Evolutionary conservation across 2,329 filamentous ascomycete genomes (phyloP), one percentile per base, ranked within the genome.

Genomic region (Alternaria arbusti): DNA sequence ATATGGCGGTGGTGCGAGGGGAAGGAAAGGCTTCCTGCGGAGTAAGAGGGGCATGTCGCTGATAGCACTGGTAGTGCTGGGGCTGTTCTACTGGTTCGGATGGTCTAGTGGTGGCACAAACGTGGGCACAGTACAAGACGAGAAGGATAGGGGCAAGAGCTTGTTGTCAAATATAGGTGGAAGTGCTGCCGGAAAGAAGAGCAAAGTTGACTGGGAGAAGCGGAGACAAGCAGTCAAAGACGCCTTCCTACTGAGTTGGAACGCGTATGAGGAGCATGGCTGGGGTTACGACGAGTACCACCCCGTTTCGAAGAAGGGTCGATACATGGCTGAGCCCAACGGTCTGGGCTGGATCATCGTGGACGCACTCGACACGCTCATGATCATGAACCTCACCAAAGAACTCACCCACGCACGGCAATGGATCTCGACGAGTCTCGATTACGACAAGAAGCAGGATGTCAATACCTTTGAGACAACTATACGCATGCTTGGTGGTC

Each of bases 311-410:
- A 96, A 96, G 78, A 88, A 83, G 17, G 92, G 93, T 54, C 86
- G 85, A 55, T 89, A 96, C 73, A 98, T 99, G 95, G 90, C 93
- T 7, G 86, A 80, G 51, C 77, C 91, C 4, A 89, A 93, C 66
- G 96, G 95, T 25, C 86, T 99, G 81, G 96, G 96, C 28, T 99
- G 96, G 96, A 98, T 98, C 74, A 97, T 99, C 66, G 91, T 99
- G 61, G 96, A 99, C 82, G 90, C 95, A 12, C 84, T 99, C 67
- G 96, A 99, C 80, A 99, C 96, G 1, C 88, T 98, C 86, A 99
- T 99, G 83, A 85, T 99, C 65, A 99, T 99, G 96, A 98, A 98
- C 79, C 85, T 97, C 68, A 98, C 95, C 13, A 91, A 89, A 30
- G 90, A 94, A 65, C 86, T 99, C 43, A 86, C 89, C 40, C 90